Conservation (phyloP, 768 basidiomycete species). For the Tulasnella sp. region DNA sequence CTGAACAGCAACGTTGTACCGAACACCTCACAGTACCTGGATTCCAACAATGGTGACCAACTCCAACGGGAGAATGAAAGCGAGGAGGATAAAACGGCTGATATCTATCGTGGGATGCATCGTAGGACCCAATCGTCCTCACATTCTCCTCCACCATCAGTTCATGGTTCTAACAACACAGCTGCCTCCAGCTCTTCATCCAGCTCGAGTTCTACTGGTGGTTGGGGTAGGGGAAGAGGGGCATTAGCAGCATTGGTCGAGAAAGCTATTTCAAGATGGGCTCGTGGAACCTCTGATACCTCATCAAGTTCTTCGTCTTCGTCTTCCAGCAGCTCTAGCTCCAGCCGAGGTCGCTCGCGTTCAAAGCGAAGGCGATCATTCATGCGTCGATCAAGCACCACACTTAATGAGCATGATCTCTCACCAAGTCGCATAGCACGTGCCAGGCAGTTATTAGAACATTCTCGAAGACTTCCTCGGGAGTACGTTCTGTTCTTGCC, state of each 20-base stretch:
- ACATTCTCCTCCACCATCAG: conserved; percentile 22
- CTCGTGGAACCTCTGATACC: conserved; percentile 30
- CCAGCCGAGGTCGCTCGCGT: conserved; percentile 24
- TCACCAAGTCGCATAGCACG: conserved; percentile 39
- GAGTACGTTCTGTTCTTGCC: conserved; percentile 52
- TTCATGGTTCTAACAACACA: conserved; percentile 22
- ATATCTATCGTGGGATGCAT: conserved; percentile 46
- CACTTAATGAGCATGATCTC: conserved; percentile 41
- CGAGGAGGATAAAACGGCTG: conserved; percentile 27
- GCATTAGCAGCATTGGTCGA: conserved; percentile 52
- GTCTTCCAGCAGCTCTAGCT: conserved; percentile 30
- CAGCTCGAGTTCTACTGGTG: conserved; percentile 27
- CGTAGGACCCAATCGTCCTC: conserved; percentile 19
- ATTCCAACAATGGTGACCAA: background rate
- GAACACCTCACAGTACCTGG: background rate
- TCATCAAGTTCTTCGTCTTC: conserved; percentile 35
- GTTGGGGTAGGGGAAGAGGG: conserved; percentile 27
- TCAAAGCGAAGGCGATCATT: conserved; percentile 32
- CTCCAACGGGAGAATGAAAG: background rate
- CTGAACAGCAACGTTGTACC: background rate
- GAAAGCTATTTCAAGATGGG: conserved; percentile 60
- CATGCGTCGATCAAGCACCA: conserved; percentile 35
- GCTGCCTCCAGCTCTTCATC: conserved; percentile 30
- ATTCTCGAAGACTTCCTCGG: conserved; percentile 44
- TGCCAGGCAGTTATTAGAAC: conserved; percentile 44